Percentiles rank a stretch among this genome's conserved stretches.
phyloP scores from a whole-genome alignment of 495 filamentous ascomycete genomes.

The Podospora comata region DNA sequence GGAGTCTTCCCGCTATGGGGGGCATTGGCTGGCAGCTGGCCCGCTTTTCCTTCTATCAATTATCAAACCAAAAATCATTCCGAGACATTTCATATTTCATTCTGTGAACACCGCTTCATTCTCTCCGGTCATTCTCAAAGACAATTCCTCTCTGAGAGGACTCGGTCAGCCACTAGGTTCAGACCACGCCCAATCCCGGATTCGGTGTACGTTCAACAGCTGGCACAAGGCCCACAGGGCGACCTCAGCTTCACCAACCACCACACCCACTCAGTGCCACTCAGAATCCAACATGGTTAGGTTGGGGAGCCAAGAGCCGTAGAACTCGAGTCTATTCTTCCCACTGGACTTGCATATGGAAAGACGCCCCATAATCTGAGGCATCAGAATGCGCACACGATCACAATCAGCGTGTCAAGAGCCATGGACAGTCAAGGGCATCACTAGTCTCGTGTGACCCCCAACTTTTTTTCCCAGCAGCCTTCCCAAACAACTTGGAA shows the following conservation, averaged over 20 bases:
- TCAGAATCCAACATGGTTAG: not conserved
- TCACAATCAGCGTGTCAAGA: not conserved
- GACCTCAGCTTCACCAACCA: not conserved
- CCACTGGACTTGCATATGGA: not conserved
- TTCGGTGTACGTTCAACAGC: not conserved
- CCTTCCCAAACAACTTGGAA: not conserved
- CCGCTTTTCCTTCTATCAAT: slow-evolving; percentile 4
- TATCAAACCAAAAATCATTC: slow-evolving; percentile 12
- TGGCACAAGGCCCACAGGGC: not conserved
- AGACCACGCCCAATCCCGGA: not conserved
- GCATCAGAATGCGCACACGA: not conserved
- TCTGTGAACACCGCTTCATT: not conserved
- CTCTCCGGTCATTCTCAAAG: not conserved
- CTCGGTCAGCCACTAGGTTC: not conserved
- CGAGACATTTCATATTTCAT: slow-evolving; percentile 8
- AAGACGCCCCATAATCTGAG: not conserved
- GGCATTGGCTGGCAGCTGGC: slow-evolving; percentile 2
- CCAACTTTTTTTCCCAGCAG: slow-evolving; percentile 2
- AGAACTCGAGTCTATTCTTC: not conserved
- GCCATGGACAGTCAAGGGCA: not conserved
- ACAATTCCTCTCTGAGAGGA: not conserved
- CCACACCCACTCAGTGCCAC: not conserved
- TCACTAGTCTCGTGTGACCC: slow-evolving; percentile 13
- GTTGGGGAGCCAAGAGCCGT: not conserved
- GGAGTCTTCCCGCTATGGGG: not conserved